Evolutionary conservation across 176 grass and related monocot species (phyloP), one percentile per base, ranked within the genome.

Genomic region (Otatea glauca): DNA sequence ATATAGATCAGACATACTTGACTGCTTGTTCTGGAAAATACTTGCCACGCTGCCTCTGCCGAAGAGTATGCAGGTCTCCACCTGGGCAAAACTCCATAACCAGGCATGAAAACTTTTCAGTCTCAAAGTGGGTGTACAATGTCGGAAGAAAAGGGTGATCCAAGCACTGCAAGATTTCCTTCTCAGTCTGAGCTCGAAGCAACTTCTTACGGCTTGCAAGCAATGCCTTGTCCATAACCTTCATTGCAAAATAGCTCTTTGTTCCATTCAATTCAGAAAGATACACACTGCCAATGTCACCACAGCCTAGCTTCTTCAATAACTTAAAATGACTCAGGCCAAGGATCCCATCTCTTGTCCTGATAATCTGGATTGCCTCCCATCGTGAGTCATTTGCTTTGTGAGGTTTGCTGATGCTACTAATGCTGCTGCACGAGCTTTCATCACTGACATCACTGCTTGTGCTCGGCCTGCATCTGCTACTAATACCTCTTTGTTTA

Each of bases 281-380:
- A 77, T 96, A 93, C 42, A 96, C 93, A 27, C 91, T 93, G n/a
- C 93, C 93, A 2, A 96, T 96, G 45, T 96, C 93, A n/a, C 93
- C 93, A 16, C 91, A 89, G 29, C 93, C 93, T 34, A 96, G 58
- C 77, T 79, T 90, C 88, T 89, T 96, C 88, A 96, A 51, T 6
- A 96, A 73, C 76, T 92, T 83, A 48, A 96, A 96, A 25, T 96
- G 91, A 63, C 76, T 96, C n/a, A 96, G 71, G 45, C 93, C 93
- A 70, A 96, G 75, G 0, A 82, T 61, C 37, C 93, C 86, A 10
- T 96, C 88, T 56, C 88, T 85, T 16, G 21, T 79, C 18, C 83
- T 74, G 38, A 93, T 85, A 65, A 45, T 84, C 50, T 88, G 93
- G 75, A 96, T 96, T 51, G 93, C 88, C 88, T 93, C 93, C 93